Base-by-base conservation (phyloP, 2,329 filamentous ascomycete species). In the Colletotrichum neosansevieriae region DNA sequence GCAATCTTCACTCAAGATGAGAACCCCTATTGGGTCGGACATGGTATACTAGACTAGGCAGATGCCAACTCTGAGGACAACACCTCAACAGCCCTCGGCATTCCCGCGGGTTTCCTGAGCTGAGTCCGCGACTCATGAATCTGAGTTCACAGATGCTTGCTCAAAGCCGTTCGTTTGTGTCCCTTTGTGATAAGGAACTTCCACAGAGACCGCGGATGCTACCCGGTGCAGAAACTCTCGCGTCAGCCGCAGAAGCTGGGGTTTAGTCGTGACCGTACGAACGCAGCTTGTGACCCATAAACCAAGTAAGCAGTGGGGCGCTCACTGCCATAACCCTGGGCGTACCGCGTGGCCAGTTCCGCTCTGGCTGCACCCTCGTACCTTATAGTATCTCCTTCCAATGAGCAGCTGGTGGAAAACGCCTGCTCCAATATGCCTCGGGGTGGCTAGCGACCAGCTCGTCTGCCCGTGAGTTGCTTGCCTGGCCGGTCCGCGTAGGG, bases 231-330 rank as follows among this genome's bases (percentile, higher is more conserved):
- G 47, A 50, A 50, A 50, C 47, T 50, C 47, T 50, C 47, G 47
- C 47, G 47, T 50, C 17, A 50, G 47, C 47, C 47, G 47, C 47
- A 50, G 11, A 50, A 32, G 47, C 47, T 15, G 11, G 47, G 47
- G 47, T 50, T 50, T 50, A 1, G 11, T 6, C 47, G 21, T 50
- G 11, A 4, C 19, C 47, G 11, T 50, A 50, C 4, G 47, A 32
- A 50, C 19, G 47, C 24, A 10, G 19, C 13, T 12, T 50, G 44
- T 50, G 47, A 50, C 47, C 47, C 21, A 2, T 32, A 21, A 32
- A 32, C 47, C 21, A 50, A 2, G 4, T 50, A 11, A 50, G 47
- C 9, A 15, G 47, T 42, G 47, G 47, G 21, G 47, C 21, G 21
- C 47, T 50, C 10, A 38, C 36, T 50, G 17, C 45, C 45, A 50